Evolutionary conservation across 2,329 filamentous ascomycete genomes (phyloP), one percentile per base, ranked within the genome.

Genomic region (Alternaria novae-zelandiae): DNA sequence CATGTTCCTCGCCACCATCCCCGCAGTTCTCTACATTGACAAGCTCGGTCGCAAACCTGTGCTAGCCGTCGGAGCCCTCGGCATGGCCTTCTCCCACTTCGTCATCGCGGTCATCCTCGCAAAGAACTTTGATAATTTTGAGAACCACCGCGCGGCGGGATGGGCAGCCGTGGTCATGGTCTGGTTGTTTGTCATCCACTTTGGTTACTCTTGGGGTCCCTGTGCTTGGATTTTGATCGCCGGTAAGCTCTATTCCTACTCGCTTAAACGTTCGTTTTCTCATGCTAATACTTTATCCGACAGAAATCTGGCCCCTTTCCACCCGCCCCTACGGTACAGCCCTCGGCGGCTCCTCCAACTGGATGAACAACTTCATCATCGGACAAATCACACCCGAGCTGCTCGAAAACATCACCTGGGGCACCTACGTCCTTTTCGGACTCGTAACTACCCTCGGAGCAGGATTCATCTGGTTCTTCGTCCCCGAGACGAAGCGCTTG

Each of bases 131-230:
- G 74, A 87, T 65, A 78, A 83, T 5, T 94, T 90, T 82, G 74
- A 0, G 84, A 92, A 62, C 71, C 78, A 4, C 12, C 57, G 47
- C 13, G 87, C 85, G 0, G 89, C 90, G 0, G 91, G 91, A 1
- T 94, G 91, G 91, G 91, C 82, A 5, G 86, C 90, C 0, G 89
- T 87, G 6, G 83, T 77, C 56, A 90, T 91, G 86, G 88, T 91
- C 9, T 93, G 91, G 90, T 83, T 94, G 0, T 93, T 91, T 67
- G 88, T 92, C 26, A 82, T 92, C 28, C 87, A 91, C 78, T 94
- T 94, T 72, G 91, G 89, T 28, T 93, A 92, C 75, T 89, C 86
- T 0, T 94, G 91, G 91, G 90, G 90, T 0, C 91, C 90, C 3
- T 90, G 88, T 70, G 86, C 89, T 0, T 93, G 91, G 91, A 91